phyloP scores from a whole-genome alignment of 208 protist species.

The Hexamita inflata region DNA sequence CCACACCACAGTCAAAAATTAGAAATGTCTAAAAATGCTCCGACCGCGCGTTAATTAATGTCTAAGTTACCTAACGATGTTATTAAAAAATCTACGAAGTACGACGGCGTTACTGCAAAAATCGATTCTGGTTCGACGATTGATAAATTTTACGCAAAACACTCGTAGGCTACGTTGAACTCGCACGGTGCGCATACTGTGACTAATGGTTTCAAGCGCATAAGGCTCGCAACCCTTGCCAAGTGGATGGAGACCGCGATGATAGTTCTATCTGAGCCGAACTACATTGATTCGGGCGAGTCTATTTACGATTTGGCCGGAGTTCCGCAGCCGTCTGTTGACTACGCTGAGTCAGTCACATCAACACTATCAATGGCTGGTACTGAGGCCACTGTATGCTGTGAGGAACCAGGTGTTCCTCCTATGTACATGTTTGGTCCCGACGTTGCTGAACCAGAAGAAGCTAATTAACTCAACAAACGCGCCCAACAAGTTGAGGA shows the following conservation, averaged over 20 bases:
- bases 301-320: conserved; percentile 6
- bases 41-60: too few species aligned
- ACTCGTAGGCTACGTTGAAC: not conserved
- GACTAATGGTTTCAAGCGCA: conserved; percentile 11
- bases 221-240: not conserved
- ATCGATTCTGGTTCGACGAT: conserved; percentile 13
- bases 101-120: not conserved
- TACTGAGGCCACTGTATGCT: conserved; percentile 14
- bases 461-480: too few species aligned
- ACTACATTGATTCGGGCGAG: conserved; percentile 12
- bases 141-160: conserved; percentile 21
- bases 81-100: too few species aligned
- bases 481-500: too few species aligned
- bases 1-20: too few species aligned
- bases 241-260: conserved; percentile 26
- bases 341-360: not conserved
- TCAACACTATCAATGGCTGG: conserved; percentile 24
- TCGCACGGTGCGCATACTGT: not conserved
- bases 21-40: too few species aligned
- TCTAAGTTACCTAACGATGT: too few species aligned
- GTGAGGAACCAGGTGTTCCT: conserved; percentile 10
- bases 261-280: conserved; percentile 1
- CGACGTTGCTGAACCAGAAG: too few species aligned
- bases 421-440: conserved; percentile 20
- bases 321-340: not conserved